Base-by-base conservation (phyloP, 495 filamentous ascomycete species). In the Hyaloscypha variabilis region DNA sequence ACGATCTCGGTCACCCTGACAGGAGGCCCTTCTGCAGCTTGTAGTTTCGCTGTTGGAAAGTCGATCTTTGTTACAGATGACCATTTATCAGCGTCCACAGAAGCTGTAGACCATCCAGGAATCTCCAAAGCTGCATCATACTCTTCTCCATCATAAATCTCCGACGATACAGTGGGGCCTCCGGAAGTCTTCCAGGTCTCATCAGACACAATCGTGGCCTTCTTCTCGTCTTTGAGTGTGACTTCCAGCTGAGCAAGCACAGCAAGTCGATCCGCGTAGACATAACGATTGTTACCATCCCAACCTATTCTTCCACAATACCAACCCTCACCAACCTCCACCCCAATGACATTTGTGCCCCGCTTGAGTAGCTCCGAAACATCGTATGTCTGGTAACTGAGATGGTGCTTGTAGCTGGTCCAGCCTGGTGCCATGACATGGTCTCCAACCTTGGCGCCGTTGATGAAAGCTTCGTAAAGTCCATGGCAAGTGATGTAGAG, bases 271-370 rank as follows among this genome's bases (percentile, higher is more conserved):
- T 84, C 77, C 0, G 83, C 83, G 63, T 79, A 87, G 24, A 82
- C 53, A 2, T 71, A 75, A 17, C 65, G 23, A 24, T 24, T 29
- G 8, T 59, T 62, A 11, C 57, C 54, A 49, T 31, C 34, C 31
- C 39, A 71, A 6, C 58, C 63, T 13, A 86, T 68, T n/a, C 81
- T 75, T 14, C 79, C 80, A 4, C 78, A 68, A 71, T 77, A 86
- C 85, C 85, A 87, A 0, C 83, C 85, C 56, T 87, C 85, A 0
- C 76, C 82, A 21, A 85, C 79, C 30, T 80, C 77, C 6, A 81
- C 80, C 0, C 78, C 80, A 58, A 87, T 74, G 0, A 69, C 75
- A 69, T 85, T 85, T 2, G 67, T 61, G 3, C 78, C 77, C 1
- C 71, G 39, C 2, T 46, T 56, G 6, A 70, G 29, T 3, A 84